phyloP scores from a whole-genome alignment of 2,329 filamentous ascomycete genomes.

The Arachnomyces sp. region DNA sequence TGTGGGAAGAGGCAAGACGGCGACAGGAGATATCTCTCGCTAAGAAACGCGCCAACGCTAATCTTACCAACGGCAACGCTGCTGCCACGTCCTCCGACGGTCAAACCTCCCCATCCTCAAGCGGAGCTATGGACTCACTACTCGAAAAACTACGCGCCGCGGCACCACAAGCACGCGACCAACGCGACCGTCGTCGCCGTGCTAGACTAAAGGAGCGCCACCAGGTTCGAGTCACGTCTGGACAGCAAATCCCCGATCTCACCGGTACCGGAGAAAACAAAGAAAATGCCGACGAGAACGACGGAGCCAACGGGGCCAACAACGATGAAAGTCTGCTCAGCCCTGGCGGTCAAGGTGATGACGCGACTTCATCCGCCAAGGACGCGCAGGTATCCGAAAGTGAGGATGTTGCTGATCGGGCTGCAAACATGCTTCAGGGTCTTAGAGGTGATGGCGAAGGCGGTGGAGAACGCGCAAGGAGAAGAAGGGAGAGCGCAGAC shows the following conservation, averaged over 20 bases:
- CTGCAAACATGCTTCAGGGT: constrained; percentile 73
- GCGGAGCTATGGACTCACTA: constrained; percentile 90
- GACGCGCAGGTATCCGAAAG: constrained; percentile 39
- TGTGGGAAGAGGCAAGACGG: constrained; percentile 69
- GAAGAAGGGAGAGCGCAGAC: constrained; percentile 65
- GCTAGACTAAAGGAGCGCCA: constrained; percentile 85
- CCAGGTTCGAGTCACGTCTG: constrained; percentile 80
- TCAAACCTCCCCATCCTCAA: constrained; percentile 60
- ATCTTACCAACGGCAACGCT: constrained; percentile 53
- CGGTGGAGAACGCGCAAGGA: constrained; percentile 50
- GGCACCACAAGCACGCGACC: constrained; percentile 79
- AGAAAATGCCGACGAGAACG: constrained; percentile 39
- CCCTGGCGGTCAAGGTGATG: constrained; percentile 35
- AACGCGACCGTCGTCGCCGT: constrained; percentile 77
- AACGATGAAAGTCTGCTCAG: constrained; percentile 44
- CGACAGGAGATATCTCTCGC: constrained; percentile 89
- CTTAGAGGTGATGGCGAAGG: constrained; percentile 59
- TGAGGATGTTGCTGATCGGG: constrained; percentile 76
- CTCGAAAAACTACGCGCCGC: constrained; percentile 91
- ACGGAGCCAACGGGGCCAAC: constrained; percentile 26
- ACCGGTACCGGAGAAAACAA: constrained; percentile 50
- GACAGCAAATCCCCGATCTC: constrained; percentile 74
- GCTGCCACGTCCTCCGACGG: constrained; percentile 35
- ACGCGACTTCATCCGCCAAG: constrained; percentile 25
- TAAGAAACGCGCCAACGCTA: constrained; percentile 61